Percentiles rank a stretch among this genome's conserved stretches.
These are phyloP conservation scores for Fusarium tjaetaba DNA, from an alignment of 2,329 filamentous ascomycete species.

Conservation along the genomic window DNA sequence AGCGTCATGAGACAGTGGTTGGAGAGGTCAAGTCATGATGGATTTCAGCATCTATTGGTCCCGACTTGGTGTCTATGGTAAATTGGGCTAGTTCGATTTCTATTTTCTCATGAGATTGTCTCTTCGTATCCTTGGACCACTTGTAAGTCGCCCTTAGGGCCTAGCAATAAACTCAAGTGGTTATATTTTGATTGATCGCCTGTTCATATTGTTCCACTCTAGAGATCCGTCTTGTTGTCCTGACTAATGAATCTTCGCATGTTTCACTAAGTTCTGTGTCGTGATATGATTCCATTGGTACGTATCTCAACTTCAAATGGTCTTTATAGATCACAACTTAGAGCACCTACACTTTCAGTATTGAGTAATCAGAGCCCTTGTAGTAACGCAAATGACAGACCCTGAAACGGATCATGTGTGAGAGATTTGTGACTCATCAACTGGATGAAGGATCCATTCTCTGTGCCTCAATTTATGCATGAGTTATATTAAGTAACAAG, in stretches of 20 bases:
- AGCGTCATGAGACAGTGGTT: background rate
- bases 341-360: fast-evolving
- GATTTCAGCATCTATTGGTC: fast-evolving
- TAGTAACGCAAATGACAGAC: fast-evolving
- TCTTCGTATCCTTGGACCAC: background rate
- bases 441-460: too few relatives aligned
- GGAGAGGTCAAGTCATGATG: background rate
- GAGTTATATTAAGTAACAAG: fast-evolving
- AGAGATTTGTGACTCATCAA: background rate
- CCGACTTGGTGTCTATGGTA: background rate
- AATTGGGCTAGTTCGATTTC: background rate
- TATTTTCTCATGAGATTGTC: fast-evolving
- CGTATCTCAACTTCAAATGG: background rate
- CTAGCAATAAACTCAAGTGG: background rate
- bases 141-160: background rate
- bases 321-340: background rate
- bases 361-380: background rate
- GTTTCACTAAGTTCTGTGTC: background rate
- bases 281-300: background rate
- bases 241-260: background rate
- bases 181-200: fast-evolving
- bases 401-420: fast-evolving
- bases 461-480: too few relatives aligned
- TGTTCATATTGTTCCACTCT: background rate
- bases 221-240: background rate